Percentiles rank a stretch among this genome's conserved stretches.
phyloP scores from a whole-genome alignment of 2,329 filamentous ascomycete genomes.

The Madurella mycetomatis region DNA sequence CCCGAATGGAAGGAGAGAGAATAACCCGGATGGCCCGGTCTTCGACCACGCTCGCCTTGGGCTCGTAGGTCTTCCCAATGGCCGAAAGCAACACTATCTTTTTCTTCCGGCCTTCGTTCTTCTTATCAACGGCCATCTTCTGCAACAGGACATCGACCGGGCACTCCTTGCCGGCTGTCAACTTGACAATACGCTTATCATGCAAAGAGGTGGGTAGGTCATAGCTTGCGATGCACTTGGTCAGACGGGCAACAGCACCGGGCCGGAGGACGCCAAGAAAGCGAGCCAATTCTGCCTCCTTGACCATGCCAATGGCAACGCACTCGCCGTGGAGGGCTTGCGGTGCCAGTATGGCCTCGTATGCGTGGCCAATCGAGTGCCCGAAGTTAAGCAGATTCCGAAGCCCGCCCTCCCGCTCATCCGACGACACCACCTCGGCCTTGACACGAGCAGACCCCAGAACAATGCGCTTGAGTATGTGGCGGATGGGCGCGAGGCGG shows the following conservation, averaged over 20 bases:
- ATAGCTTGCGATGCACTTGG: slow-evolving; percentile 93
- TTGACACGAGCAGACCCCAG: slow-evolving; percentile 90
- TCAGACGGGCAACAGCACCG: slow-evolving; percentile 80
- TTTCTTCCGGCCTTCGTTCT: slow-evolving; percentile 92
- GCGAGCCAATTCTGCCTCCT: slow-evolving; percentile 89
- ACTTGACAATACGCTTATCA: slow-evolving; percentile 75
- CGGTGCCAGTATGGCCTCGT: slow-evolving; percentile 90
- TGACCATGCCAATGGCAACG: slow-evolving; percentile 97
- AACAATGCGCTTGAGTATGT: slow-evolving; percentile 72
- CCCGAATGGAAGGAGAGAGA: slow-evolving; percentile 71
- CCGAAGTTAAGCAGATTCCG: slow-evolving; percentile 96
- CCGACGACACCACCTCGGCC: slow-evolving; percentile 86
- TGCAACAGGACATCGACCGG: slow-evolving; percentile 78
- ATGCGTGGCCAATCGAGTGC: slow-evolving; percentile 95
- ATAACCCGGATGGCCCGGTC: slow-evolving; percentile 80
- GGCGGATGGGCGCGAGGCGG: slow-evolving; percentile 62
- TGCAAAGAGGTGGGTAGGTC: slow-evolving; percentile 79
- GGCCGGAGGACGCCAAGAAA: slow-evolving; percentile 81
- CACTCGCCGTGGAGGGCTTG: slow-evolving; percentile 94
- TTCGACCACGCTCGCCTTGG: slow-evolving; percentile 80
- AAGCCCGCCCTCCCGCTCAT: slow-evolving; percentile 90
- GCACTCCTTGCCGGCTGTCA: slow-evolving; percentile 83
- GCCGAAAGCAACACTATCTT: slow-evolving; percentile 90
- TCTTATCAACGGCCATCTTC: slow-evolving; percentile 98
- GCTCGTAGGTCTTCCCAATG: slow-evolving; percentile 84